Base-by-base conservation (phyloP, 306 rosid genomes). In the Quercus parvula region DNA sequence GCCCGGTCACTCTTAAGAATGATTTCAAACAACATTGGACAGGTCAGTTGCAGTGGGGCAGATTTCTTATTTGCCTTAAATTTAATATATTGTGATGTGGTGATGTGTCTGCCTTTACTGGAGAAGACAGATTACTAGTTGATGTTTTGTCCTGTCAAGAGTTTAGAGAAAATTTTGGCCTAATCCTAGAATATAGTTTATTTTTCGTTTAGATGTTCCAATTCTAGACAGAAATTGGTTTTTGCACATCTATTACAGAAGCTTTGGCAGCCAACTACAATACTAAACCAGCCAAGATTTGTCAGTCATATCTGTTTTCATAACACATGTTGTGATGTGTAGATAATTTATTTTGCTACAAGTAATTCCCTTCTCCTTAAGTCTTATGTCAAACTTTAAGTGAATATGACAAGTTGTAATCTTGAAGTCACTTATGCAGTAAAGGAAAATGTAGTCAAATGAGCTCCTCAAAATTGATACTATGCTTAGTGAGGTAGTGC, bases 1-100 rank as follows among this genome's bases (percentile, higher is more conserved):
- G 88, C 99, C 81, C 97, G 97, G 56, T 95, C 99, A 59, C 97
- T 95, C 35, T 88, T 95, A 61, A 88, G 97, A 88, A 90, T 95
- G 97, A 91, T 95, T 78, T 95, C 99, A 79, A 92, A 92, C 83
- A 95, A 95, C 78, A 86, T 95, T 86, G 99, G 99, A 82, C 98
- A 95, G 96, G 99, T 88, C 75, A 83, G 86, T 73, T 75, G 17
- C n/a, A 3, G 79, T 73, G 70, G 41, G 71, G 56, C 61, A 56
- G 71, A 52, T 2, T 54, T 63, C 33, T 55, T 41, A 67, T 72
- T 56, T 64, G 38, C 56, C 75, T 27, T 44, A 70, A 52, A 73
- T 64, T 19, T 20, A 54, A n/a, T 31, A 31, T 75, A 20, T 28
- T 15, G 4, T 51, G 38, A 18, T 66, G 38, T 55, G 24, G 19